These are phyloP conservation scores for Yarrowia sp. DNA, from an alignment of 805 yeast species.

Conservation along the genomic window DNA sequence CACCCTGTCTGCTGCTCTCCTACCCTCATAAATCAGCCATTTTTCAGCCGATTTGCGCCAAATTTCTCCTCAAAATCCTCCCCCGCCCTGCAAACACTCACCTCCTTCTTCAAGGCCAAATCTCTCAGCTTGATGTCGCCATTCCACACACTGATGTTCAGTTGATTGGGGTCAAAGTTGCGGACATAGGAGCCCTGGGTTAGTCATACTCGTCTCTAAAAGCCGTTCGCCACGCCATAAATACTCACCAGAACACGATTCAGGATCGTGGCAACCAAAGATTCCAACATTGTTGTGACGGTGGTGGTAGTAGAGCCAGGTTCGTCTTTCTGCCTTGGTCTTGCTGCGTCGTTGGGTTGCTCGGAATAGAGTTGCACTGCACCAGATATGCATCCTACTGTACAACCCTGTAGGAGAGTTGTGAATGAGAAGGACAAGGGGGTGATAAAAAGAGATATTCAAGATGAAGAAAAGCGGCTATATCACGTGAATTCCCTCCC, in stretches of 20 bases:
- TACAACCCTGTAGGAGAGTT: background rate
- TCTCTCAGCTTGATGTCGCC: constrained; percentile 89
- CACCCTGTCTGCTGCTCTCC: no score
- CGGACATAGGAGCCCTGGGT: constrained; percentile 47
- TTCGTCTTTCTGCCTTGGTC: no score
- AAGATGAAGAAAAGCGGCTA: no score
- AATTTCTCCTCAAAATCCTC: no score
- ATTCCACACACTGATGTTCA: constrained; percentile 95
- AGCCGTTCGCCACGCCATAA: no score
- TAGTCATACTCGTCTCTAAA: constrained; percentile 16
- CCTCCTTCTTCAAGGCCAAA: constrained; percentile 74
- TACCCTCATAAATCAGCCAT: background rate
- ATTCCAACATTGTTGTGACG: constrained; percentile 39
- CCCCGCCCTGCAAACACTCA: constrained; percentile 28
- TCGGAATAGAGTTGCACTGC: background rate
- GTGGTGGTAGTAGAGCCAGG: background rate
- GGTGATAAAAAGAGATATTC: no score
- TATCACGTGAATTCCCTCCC: no score
- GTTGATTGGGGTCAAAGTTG: constrained; percentile 91
- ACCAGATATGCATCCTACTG: background rate
- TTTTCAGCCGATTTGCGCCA: background rate
- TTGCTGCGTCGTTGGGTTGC: constrained; percentile 17
- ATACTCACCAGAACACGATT: constrained; percentile 34
- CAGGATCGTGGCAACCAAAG: constrained; percentile 44
- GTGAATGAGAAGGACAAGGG: no score